These are phyloP conservation scores for Backusella mclennaniae DNA, from an alignment of 192 early-diverging fungal species.

Conservation along the genomic window DNA sequence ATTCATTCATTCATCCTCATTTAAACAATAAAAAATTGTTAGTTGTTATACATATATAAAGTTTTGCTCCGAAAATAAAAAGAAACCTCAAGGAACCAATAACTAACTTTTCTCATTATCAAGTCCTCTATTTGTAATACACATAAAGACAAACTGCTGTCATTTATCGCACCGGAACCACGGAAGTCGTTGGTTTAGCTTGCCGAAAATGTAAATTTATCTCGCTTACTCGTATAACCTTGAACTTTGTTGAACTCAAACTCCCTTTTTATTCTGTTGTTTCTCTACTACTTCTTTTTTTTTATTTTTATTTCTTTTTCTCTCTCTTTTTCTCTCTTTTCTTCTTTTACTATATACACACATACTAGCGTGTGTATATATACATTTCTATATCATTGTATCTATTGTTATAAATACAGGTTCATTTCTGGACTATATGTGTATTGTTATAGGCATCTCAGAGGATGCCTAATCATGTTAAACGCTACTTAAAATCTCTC, in stretches of 20 bases:
- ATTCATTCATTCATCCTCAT: not conserved
- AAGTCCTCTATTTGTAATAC: not conserved
- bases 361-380: not conserved
- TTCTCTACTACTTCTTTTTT: not conserved
- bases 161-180: not conserved
- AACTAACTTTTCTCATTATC: not conserved
- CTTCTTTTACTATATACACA: not conserved
- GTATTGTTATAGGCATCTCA: slow-evolving; percentile 1
- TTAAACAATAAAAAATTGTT: not conserved
- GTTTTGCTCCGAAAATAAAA: not conserved
- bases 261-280: not conserved
- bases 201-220: slow-evolving; percentile 7
- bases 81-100: not conserved
- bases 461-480: not conserved
- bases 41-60: not conserved
- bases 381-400: not conserved
- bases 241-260: not conserved
- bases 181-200: slow-evolving; percentile 9
- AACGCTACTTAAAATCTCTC: not conserved
- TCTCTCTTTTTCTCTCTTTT: not conserved
- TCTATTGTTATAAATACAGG: not conserved
- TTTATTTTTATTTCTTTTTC: not conserved
- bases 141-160: not conserved
- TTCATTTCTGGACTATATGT: not conserved
- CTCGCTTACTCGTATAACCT: not conserved